These are phyloP conservation scores for Solanum medicagineum DNA, from an alignment of 257 asterid species.

Conservation along the genomic window DNA sequence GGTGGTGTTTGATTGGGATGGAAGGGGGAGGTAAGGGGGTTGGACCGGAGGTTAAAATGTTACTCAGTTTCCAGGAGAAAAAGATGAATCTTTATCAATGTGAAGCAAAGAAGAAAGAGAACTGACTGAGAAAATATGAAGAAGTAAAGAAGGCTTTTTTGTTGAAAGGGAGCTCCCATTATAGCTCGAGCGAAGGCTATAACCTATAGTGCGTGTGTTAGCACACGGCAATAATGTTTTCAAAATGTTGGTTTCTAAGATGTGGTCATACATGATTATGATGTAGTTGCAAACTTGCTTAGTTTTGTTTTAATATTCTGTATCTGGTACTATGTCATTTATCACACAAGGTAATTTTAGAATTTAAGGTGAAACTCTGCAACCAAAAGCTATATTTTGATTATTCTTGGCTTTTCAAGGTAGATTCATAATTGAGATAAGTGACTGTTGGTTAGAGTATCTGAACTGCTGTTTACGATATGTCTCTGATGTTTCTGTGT, in stretches of 20 bases:
- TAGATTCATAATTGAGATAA: not conserved
- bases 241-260: not conserved
- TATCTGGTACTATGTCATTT: not conserved
- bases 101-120: not conserved
- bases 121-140: not conserved
- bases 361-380: not conserved
- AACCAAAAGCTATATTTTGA: not conserved
- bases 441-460: not conserved
- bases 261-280: not conserved
- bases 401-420: not conserved
- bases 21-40: not conserved
- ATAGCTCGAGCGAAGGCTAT: not conserved
- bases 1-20: not conserved
- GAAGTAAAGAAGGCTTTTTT: not conserved
- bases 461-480: not conserved
- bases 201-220: not conserved
- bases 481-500: not conserved
- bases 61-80: not conserved
- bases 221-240: not conserved
- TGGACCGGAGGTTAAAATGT: not conserved
- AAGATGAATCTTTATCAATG: not conserved
- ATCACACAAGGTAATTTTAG: not conserved
- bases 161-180: not conserved
- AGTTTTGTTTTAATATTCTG: not conserved
- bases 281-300: not conserved